Conservation (phyloP, 1,284 basidiomycete genomes). For the Naganishia sp. region DNA sequence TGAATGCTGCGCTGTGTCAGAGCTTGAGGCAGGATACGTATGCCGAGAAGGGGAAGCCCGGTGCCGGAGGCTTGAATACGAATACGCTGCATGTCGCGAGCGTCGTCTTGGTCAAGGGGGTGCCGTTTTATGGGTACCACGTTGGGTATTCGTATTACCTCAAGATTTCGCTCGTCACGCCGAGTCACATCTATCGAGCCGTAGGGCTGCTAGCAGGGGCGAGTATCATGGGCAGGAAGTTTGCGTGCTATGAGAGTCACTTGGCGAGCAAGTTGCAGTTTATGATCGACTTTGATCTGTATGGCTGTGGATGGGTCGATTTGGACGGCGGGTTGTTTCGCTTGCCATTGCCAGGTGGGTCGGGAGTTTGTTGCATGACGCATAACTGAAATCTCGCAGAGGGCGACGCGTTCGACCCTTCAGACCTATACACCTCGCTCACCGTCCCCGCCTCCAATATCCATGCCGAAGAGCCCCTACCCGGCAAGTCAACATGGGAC, state of each 20-base stretch:
- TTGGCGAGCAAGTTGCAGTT: conserved; percentile 87
- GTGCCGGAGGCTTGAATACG: conserved; percentile 49
- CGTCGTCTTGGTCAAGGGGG: conserved; percentile 86
- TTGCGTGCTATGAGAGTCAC: conserved; percentile 85
- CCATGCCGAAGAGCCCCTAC: conserved; percentile 55
- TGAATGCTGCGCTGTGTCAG: conserved; percentile 53
- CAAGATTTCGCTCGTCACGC: conserved; percentile 79
- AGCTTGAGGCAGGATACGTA: conserved; percentile 50
- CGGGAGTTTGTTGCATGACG: background rate
- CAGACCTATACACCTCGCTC: conserved; percentile 41
- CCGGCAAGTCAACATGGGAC: conserved; percentile 66
- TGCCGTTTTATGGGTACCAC: conserved; percentile 94
- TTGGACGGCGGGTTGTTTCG: conserved; percentile 58
- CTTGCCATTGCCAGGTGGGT: conserved; percentile 56
- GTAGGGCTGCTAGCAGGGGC: conserved; percentile 76
- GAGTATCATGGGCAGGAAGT: conserved; percentile 73
- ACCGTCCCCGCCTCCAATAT: conserved; percentile 44
- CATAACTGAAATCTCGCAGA: conserved; percentile 35
- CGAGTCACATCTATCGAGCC: conserved; percentile 66
- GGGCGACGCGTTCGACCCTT: conserved; percentile 43
- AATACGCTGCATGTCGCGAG: conserved; percentile 58
- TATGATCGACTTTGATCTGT: conserved; percentile 92
- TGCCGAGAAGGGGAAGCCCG: conserved; percentile 41
- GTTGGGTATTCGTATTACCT: conserved; percentile 82
- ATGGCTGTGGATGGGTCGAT: conserved; percentile 89